phyloP scores from a whole-genome alignment of 129 eudicot species.

The Chrysanthemum seticuspe region DNA sequence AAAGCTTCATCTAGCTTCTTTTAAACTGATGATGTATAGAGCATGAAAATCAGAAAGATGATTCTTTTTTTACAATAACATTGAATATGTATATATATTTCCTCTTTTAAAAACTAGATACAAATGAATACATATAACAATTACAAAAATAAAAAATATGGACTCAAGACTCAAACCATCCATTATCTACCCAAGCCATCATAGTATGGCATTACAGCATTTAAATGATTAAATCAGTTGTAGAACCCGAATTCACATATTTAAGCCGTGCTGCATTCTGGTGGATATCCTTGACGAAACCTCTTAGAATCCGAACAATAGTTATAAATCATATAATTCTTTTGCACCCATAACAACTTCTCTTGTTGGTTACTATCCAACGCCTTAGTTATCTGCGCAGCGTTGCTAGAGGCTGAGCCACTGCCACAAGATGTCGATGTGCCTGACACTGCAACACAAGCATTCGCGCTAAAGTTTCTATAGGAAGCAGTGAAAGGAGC shows the following conservation, averaged over 20 bases:
- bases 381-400: constrained; percentile 16
- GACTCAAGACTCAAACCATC: not conserved
- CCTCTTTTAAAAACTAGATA: not conserved
- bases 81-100: not conserved
- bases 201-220: too few species aligned
- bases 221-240: too few species aligned
- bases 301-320: constrained; percentile 50
- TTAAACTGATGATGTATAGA: not conserved
- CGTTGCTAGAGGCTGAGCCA: not conserved
- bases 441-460: constrained; percentile 29
- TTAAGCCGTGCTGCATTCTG: constrained; percentile 33
- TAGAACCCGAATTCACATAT: too few species aligned
- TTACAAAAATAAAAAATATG: not conserved
- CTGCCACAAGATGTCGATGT: constrained; percentile 23
- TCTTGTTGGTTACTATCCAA: constrained; percentile 22
- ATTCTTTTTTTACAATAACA: not conserved
- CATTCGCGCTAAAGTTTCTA: constrained; percentile 32
- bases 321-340: constrained; percentile 51
- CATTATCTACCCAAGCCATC: too few species aligned
- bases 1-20: too few species aligned
- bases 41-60: too few species aligned
- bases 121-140: not conserved
- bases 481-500: constrained; percentile 54
- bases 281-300: constrained; percentile 42
- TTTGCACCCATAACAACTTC: constrained; percentile 47